These are phyloP conservation scores for Graphilbum sp. DNA, from an alignment of 2,329 filamentous ascomycete species.

Conservation along the genomic window DNA sequence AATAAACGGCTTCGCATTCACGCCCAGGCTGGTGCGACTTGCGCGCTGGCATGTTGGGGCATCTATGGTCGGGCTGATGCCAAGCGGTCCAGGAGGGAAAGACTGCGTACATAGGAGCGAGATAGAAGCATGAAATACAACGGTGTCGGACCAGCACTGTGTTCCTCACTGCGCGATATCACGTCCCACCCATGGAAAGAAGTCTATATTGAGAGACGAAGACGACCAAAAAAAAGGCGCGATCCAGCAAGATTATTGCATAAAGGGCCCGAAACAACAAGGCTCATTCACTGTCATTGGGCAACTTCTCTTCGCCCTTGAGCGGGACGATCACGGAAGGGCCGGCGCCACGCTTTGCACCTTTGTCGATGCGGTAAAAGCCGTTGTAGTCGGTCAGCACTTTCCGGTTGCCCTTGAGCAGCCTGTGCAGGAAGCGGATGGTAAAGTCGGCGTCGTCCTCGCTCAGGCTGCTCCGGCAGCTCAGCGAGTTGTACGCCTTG, in stretches of 20 bases:
- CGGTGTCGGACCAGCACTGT: no score
- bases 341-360: neutral
- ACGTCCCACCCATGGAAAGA: no score
- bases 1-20: slow-evolving; percentile 15
- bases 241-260: no score
- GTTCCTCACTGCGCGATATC: no score
- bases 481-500: slow-evolving; percentile 35
- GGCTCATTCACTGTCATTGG: neutral
- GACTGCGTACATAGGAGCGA: no score
- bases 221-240: no score
- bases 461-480: slow-evolving; percentile 28
- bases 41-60: no score
- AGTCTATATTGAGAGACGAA: no score
- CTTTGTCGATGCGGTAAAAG: neutral
- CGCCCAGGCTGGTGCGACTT: neutral
- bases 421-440: slow-evolving; percentile 25
- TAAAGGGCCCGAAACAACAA: no score
- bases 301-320: neutral
- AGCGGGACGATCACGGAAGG: neutral
- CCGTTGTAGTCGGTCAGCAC: neutral
- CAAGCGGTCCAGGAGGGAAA: no score
- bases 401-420: slow-evolving; percentile 15
- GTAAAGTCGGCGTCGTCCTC: slow-evolving; percentile 27
- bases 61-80: no score
- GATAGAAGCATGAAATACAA: no score